phyloP scores from a whole-genome alignment of 2,329 filamentous ascomycete species.

The Clarireedia monteithiana region DNA sequence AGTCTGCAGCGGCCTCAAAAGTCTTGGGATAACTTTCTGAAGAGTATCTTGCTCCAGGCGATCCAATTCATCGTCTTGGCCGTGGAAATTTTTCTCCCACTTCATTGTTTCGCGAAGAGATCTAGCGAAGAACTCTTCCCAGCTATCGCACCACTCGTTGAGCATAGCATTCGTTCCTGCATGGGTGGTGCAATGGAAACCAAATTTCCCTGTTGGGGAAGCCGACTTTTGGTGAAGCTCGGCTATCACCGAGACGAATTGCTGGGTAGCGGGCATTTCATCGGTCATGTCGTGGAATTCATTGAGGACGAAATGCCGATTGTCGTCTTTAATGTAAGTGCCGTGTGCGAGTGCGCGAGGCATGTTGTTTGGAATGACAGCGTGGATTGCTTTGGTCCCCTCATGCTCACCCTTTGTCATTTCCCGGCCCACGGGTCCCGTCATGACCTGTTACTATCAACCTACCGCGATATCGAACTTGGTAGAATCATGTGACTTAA shows the following conservation, averaged over 20 bases:
- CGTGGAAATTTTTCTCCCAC: background rate
- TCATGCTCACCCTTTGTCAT: background rate
- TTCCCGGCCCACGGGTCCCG: background rate
- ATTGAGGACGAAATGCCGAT: constrained; percentile 23
- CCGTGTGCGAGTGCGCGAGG: background rate
- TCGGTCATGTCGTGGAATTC: constrained; percentile 25
- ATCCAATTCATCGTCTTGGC: background rate
- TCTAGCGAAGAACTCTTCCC: constrained; percentile 1
- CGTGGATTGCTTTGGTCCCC: background rate
- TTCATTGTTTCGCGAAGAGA: background rate
- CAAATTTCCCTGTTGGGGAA: constrained; percentile 1
- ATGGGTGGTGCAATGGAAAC: constrained; percentile 24
- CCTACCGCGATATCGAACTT: background rate
- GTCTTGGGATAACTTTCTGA: constrained; percentile 8
- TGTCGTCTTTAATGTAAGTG: constrained; percentile 17
- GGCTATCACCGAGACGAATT: constrained; percentile 18
- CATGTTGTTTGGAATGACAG: background rate
- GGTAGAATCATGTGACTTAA: background rate
- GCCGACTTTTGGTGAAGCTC: constrained; percentile 16
- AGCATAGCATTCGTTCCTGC: constrained; percentile 22
- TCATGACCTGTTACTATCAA: background rate
- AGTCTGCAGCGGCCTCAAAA: constrained; percentile 4
- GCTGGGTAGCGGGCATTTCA: constrained; percentile 18
- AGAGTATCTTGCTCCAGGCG: background rate
- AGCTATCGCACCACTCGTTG: background rate